Conservation (phyloP, 495 filamentous ascomycete species). For the Aspergillus affinis region DNA sequence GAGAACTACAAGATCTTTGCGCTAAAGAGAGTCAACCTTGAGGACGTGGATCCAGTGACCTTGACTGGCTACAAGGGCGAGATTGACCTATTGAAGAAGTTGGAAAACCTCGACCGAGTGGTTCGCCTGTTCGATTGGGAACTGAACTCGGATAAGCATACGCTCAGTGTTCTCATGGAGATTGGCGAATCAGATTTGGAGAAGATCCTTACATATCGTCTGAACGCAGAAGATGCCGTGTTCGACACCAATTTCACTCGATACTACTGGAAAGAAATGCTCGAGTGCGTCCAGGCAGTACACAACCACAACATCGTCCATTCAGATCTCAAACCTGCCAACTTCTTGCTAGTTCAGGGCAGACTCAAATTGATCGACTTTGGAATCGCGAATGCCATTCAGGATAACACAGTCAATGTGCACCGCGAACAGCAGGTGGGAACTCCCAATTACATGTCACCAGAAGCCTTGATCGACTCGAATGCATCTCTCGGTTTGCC, state of each 20-base stretch:
- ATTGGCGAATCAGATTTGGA: conserved; percentile 95
- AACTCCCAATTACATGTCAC: conserved; percentile 98
- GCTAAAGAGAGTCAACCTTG: conserved; percentile 86
- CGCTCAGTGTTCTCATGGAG: conserved; percentile 93
- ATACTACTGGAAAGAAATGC: conserved; percentile 98
- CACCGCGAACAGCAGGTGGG: conserved; percentile 94
- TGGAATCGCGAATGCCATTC: conserved; percentile 95
- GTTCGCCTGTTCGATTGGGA: conserved; percentile 91
- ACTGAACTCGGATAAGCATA: conserved; percentile 83
- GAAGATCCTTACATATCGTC: conserved; percentile 72
- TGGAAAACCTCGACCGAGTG: conserved; percentile 82
- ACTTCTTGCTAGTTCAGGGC: conserved; percentile 85
- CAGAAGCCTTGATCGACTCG: conserved; percentile 86
- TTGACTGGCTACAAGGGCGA: conserved; percentile 93
- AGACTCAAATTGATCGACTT: conserved; percentile 90
- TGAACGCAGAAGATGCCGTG: conserved; percentile 67
- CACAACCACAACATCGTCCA: conserved; percentile 90
- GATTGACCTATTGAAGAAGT: conserved; percentile 83
- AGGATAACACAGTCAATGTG: conserved; percentile 95
- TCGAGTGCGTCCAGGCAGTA: conserved; percentile 87
- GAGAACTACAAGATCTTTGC: conserved; percentile 95
- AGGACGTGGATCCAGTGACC: conserved; percentile 80
- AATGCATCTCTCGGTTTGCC: conserved; percentile 63
- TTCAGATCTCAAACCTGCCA: conserved; percentile 93
- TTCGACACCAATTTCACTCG: conserved; percentile 91